Evolutionary conservation across 2,329 filamentous ascomycete genomes (phyloP).

Genomic region (Colletotrichum eremochloae): DNA sequence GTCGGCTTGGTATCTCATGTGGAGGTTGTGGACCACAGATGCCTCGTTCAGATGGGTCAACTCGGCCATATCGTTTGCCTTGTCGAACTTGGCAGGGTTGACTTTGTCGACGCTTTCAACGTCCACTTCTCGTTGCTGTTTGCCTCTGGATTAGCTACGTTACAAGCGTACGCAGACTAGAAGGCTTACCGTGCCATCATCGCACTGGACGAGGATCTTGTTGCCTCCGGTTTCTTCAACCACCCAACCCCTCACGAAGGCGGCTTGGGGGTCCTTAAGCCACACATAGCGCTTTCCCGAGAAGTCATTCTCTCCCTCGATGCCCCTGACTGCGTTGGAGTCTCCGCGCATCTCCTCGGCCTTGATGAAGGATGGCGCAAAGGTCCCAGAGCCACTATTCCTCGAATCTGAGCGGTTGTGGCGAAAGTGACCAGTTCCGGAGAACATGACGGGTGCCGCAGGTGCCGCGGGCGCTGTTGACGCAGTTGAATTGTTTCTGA

Average conservation of each 20-base stretch:
- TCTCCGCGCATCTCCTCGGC: conserved; percentile 78
- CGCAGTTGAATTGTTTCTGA: conserved; percentile 77
- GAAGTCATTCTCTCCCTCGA: conserved; percentile 98
- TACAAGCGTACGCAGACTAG: neutral
- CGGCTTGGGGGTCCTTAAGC: conserved; percentile 87
- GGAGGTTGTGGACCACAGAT: conserved; percentile 96
- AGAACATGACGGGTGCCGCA: conserved; percentile 55
- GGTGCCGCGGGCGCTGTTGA: conserved; percentile 59
- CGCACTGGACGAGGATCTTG: conserved; percentile 87
- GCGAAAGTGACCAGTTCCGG: conserved; percentile 53
- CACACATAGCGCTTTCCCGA: conserved; percentile 99
- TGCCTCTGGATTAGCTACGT: conserved; percentile 41
- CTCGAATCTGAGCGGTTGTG: conserved; percentile 72
- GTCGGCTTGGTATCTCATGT: conserved; percentile 94
- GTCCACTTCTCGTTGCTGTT: conserved; percentile 86
- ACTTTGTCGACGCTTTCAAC: conserved; percentile 95
- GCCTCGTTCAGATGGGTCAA: conserved; percentile 98
- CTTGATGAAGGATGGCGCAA: conserved; percentile 97
- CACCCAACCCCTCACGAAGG: conserved; percentile 94
- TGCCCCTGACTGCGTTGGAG: conserved; percentile 73
- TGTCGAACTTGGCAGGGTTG: conserved; percentile 99
- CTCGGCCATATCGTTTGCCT: conserved; percentile 99
- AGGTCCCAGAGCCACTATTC: conserved; percentile 81
- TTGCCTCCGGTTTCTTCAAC: conserved; percentile 81
- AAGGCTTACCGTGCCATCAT: conserved; percentile 85